Base-by-base conservation (phyloP, 352 stramenopile genomes). In the Globisporangium spinosum region DNA sequence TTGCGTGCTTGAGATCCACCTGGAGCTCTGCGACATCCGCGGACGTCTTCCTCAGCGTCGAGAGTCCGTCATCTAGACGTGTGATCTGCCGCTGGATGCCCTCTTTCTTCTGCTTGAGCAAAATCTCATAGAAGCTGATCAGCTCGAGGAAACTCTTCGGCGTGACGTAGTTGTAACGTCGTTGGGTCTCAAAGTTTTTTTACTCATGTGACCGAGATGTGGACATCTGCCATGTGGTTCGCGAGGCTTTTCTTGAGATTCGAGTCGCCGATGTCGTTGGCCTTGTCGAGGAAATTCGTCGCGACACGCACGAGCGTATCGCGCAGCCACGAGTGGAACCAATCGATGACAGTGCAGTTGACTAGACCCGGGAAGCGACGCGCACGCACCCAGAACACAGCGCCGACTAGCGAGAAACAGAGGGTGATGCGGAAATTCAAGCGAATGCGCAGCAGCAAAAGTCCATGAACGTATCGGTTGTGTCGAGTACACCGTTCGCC, bases 81-180 rank as follows among this genome's bases (percentile, higher is more conserved):
- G 98, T 96, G 61, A 99, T 98, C 68, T 98, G 94, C 2, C 89
- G 83, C 66, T 98, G 94, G 70, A 98, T 96, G 53, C 98, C 89
- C 54, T 91, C 84, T 67, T 98, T 97, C 62, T 99, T 98, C 62
- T 97, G 89, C 63, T 89, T 91, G 25, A 99, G 84, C 47, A 99
- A 69, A 69, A 98, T 97, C 75, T 99, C 98, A 85, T 99, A 99
- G 69, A 99, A 98, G 38, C 82, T 91, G 56, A 99, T 99, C 13
- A 99, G 80, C 78, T 99, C 97, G 25, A 99, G 82, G 80, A 98
- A 99, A 70, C 90, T 98, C 82, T 99, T 99, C 7, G 97, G 97
- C 49, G 97, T 99, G 60, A 99, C 96, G 75, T 99, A 99, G 76
- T 99, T 99, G 90, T 98, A 99, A 8, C 97, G 87, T 0, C 95